Base-by-base conservation (phyloP, 495 filamentous ascomycete genomes). In the Aspergillus nanangensis region DNA sequence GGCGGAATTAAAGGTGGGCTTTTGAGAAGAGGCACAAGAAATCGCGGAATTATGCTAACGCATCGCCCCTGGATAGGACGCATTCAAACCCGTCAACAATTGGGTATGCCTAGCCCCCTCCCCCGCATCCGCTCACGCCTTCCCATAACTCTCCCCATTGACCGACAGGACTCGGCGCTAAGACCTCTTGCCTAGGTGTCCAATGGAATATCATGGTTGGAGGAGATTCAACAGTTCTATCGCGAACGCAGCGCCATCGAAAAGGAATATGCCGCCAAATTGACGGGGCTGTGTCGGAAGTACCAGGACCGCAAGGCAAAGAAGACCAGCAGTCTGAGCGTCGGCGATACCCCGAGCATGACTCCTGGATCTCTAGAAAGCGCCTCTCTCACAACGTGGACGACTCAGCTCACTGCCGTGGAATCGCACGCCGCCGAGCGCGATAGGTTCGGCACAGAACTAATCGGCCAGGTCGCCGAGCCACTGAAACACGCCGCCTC, bases 161-260 rank as follows among this genome's bases (percentile, higher is more conserved):
- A 45, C 44, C 31, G 37, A 31, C 24, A 22, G 31, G 48, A 52
- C 56, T 44, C 50, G 60, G 58, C 57, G 67, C 63, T 60, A 50
- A 63, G 50, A 36, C 34, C n/a, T 37, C 23, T 47, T n/a, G 38
- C 44, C 50, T 57, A 81, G 80, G 87, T 95, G 32, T 76, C 81
- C 44, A 83, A 85, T 59, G 90, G 91, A 46, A 94, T 97, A 59
- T 70, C 80, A 39, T 97, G 90, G 90, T 82, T 99, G 38, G 93
- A 96, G 56, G 93, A 99, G 58, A 87, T 96, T 54, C 88, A 97
- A 67, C 83, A 86, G 59, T 99, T 96, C 70, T 99, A 96, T 72
- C 84, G 93, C 24, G 93, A 99, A 65, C 80, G 94, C 42, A 89
- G 88, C 52, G 81, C 62, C 14, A 95, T 97, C 60, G 93, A 99